Evolutionary conservation across 1,139 yeast species (phyloP), one percentile per base, ranked within the genome.

Genomic region (Maudiozyma humilis): DNA sequence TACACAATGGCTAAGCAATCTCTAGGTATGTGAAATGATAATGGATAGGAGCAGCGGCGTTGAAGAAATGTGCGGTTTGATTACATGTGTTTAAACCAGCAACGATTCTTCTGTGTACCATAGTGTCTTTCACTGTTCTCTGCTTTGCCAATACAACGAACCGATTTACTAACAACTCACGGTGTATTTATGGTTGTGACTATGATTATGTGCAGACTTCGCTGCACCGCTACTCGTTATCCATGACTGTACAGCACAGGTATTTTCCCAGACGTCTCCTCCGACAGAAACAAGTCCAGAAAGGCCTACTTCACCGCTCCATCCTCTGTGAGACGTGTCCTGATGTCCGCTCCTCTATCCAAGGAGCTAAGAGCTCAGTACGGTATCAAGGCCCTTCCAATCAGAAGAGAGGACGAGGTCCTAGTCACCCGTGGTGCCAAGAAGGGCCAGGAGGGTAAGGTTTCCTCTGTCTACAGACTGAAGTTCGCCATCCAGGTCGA

Each of bases 221-320:
- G 19, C n/a, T 17, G n/a, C 5, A 8, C 8, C 7, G 4, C 7
- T 4, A 6, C 14, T 34, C 14, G 7, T 35, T 36, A 14, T 15
- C 4, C n/a, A n/a, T n/a, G n/a, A n/a, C n/a, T n/a, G n/a, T n/a
- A n/a, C n/a, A n/a, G n/a, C n/a, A n/a, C n/a, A n/a, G n/a, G n/a
- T n/a, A n/a, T n/a, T n/a, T n/a, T n/a, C n/a, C 13, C 65, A 81
- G 93, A 91, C 95, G 97, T 91, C 76, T 88, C 98, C 69, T 83
- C 95, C 73, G 91, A 96, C 71, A 94, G 98, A 81, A 84, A 95
- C 74, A 91, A 91, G 85, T 79, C 97, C 75, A 89, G 99, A 86
- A 91, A 91, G 89, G 98, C 98, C 73, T 84, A 93, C 86, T 93
- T 93, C 89, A 77, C 78, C 66, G 94, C 99, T 62, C 94, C 98